Evolutionary conservation across 495 filamentous ascomycete species (phyloP).

Genomic region (Penicillium lividum): DNA sequence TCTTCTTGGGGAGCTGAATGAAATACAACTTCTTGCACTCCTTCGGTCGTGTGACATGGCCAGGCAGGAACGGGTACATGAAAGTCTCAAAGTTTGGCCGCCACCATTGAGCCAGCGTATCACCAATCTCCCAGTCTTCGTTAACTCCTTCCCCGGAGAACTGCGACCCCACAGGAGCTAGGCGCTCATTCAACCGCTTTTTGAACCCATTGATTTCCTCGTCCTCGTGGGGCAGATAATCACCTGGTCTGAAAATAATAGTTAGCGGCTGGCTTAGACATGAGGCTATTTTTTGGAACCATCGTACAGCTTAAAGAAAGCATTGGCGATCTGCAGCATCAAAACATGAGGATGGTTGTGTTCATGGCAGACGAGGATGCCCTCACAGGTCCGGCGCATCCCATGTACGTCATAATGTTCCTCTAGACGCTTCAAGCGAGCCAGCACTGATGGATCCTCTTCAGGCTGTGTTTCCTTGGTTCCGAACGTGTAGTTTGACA

Average conservation of each 20-base stretch:
- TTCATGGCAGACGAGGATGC: slow-evolving; percentile 95
- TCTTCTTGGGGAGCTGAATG: slow-evolving; percentile 87
- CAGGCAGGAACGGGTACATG: slow-evolving; percentile 98
- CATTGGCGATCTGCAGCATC: slow-evolving; percentile 99
- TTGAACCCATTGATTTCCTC: slow-evolving; percentile 95
- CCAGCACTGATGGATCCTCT: slow-evolving; percentile 92
- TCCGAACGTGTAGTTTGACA: slow-evolving; percentile 98
- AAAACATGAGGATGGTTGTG: slow-evolving; percentile 97
- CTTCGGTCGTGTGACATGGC: slow-evolving; percentile 93
- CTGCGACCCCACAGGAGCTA: slow-evolving; percentile 86
- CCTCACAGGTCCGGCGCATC: slow-evolving; percentile 96
- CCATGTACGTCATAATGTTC: slow-evolving; percentile 91
- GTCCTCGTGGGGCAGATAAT: slow-evolving; percentile 88
- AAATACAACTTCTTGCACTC: slow-evolving; percentile 99
- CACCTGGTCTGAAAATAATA: slow-evolving; percentile 68
- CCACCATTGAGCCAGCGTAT: slow-evolving; percentile 98
- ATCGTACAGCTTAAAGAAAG: slow-evolving; percentile 90
- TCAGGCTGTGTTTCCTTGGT: slow-evolving; percentile 98
- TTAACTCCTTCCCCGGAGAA: slow-evolving; percentile 85
- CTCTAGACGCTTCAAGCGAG: slow-evolving; percentile 86
- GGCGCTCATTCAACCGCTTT: slow-evolving; percentile 82
- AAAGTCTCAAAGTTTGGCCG: slow-evolving; percentile 98
- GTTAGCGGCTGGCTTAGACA: neutral
- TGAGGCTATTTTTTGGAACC: neutral
- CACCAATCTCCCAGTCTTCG: slow-evolving; percentile 89